Evolutionary conservation across 2,329 filamentous ascomycete genomes (phyloP).

Genomic region (Purpureocillium takamizusanense): DNA sequence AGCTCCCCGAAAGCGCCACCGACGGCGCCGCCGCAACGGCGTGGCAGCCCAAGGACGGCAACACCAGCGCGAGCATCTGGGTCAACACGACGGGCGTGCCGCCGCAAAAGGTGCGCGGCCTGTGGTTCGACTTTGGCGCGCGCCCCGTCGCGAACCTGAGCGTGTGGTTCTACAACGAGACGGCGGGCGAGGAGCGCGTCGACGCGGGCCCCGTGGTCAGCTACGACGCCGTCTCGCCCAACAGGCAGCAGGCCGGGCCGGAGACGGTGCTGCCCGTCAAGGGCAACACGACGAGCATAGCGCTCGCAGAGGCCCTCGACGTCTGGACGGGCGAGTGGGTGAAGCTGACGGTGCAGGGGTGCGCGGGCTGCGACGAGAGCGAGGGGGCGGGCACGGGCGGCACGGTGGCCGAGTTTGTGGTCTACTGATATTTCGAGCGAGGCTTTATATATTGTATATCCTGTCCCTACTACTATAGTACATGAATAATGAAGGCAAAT

Average conservation of each 20-base stretch:
- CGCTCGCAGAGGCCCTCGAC: not conserved
- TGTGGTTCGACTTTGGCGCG: conserved; percentile 1
- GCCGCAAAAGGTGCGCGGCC: not conserved
- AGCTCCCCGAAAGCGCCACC: conserved; percentile 43
- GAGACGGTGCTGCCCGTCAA: not conserved
- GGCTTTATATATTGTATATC: too few relatives aligned
- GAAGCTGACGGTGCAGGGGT: not conserved
- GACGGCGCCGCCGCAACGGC: not conserved
- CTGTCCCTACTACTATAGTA: too few relatives aligned
- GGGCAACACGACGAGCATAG: not conserved
- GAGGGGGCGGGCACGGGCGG: not conserved
- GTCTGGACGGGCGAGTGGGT: not conserved
- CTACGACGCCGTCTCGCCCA: not conserved
- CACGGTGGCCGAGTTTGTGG: conserved; percentile 1
- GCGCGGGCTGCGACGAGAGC: not conserved
- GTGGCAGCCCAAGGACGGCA: not conserved
- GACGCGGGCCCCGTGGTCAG: not conserved
- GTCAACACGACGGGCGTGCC: not conserved
- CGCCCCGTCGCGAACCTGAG: not conserved
- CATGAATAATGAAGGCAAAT: too few relatives aligned
- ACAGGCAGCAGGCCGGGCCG: not conserved
- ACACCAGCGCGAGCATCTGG: not conserved
- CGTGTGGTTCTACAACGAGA: conserved; percentile 1
- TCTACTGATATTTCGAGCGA: not conserved
- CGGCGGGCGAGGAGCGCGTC: not conserved